These are phyloP conservation scores for Diaporthe vexans DNA, from an alignment of 2,329 filamentous ascomycete genomes.

Conservation along the genomic window DNA sequence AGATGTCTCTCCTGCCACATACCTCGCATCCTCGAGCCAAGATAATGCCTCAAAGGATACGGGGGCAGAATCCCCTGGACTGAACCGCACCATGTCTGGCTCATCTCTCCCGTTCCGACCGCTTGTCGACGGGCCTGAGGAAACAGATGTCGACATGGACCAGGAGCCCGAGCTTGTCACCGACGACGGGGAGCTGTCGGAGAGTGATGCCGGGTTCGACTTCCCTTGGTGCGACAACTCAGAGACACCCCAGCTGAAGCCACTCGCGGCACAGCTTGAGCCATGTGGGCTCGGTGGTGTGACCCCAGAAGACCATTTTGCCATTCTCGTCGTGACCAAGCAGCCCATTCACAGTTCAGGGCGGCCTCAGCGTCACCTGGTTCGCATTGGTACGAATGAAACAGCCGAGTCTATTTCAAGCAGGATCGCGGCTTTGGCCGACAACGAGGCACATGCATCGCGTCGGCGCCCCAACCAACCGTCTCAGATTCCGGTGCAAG, in stretches of 20 bases:
- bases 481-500: constrained; percentile 58
- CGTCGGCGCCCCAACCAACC: constrained; percentile 5
- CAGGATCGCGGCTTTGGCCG: constrained; percentile 59
- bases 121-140: constrained; percentile 57
- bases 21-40: constrained; percentile 62
- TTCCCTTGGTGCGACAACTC: constrained; percentile 61
- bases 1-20: constrained; percentile 61
- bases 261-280: constrained; percentile 67
- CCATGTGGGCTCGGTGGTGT: constrained; percentile 72
- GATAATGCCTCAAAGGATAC: constrained; percentile 49
- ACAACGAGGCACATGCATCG: constrained; percentile 51
- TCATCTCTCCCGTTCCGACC: constrained; percentile 65
- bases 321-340: constrained; percentile 66
- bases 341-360: constrained; percentile 52
- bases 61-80: constrained; percentile 45
- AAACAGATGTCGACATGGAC: constrained; percentile 45
- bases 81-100: constrained; percentile 63
- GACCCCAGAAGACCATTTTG: constrained; percentile 75
- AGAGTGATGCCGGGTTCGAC: constrained; percentile 58
- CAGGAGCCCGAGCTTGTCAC: constrained; percentile 51
- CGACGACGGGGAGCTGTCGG: constrained; percentile 51
- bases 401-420: constrained; percentile 57
- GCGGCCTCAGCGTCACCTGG: background rate
- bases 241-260: constrained; percentile 55
- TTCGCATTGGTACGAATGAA: constrained; percentile 45